Conservation (phyloP, 176 grass and related monocot genomes). For the Triticum timopheevii region DNA sequence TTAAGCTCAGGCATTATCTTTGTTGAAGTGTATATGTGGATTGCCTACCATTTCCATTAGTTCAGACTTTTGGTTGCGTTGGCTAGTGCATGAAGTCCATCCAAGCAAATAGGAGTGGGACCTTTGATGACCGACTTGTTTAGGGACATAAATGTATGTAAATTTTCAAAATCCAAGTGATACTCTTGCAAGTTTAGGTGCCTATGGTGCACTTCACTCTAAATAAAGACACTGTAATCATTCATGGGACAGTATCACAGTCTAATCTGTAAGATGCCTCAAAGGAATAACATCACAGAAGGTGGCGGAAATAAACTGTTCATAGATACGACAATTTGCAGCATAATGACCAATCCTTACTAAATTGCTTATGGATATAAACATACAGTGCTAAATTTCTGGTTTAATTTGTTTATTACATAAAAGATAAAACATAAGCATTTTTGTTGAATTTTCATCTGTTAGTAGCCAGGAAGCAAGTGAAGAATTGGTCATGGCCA, state of each 20-base stretch:
- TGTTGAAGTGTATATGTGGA: too few relatives aligned
- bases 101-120: neutral
- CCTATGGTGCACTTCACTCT: neutral
- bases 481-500: constrained; percentile 9
- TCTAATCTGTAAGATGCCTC: constrained; percentile 23
- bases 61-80: too few relatives aligned
- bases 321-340: neutral
- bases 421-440: neutral
- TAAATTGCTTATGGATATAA: neutral
- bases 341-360: neutral
- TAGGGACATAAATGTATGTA: neutral
- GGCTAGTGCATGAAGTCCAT: neutral
- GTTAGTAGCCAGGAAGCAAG: neutral
- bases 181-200: neutral
- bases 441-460: constrained; percentile 2
- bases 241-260: neutral
- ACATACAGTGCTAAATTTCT: neutral
- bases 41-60: too few relatives aligned
- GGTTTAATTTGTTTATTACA: neutral
- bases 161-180: constrained; percentile 6
- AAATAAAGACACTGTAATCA: neutral
- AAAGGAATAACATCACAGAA: constrained; percentile 14
- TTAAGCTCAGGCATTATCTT: neutral
- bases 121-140: neutral
- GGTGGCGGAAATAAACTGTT: neutral